phyloP scores from a whole-genome alignment of 371 early-diverging fungal genomes.

The Mucor lusitanicus region DNA sequence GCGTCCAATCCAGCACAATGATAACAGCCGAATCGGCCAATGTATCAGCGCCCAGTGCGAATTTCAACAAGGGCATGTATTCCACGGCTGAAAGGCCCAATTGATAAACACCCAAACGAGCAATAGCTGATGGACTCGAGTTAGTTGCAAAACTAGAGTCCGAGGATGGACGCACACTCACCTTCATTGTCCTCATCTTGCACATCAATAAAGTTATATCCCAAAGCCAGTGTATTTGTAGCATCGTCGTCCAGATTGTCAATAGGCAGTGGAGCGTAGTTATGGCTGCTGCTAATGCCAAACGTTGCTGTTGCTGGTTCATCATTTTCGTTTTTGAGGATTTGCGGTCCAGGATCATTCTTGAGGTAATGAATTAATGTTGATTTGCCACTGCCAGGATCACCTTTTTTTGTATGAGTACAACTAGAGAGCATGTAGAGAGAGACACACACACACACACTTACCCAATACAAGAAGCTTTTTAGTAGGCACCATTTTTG shows the following conservation, averaged over 20 bases:
- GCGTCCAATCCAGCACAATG: conserved; percentile 89
- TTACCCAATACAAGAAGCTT: conserved; percentile 72
- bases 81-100: conserved; percentile 74
- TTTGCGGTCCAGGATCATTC: conserved; percentile 59
- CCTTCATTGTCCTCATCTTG: conserved; percentile 85
- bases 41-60: conserved; percentile 72
- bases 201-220: conserved; percentile 83
- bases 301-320: conserved; percentile 38
- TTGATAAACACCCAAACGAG: conserved; percentile 86
- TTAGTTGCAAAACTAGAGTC: no score
- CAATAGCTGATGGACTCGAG: conserved; percentile 55
- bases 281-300: conserved; percentile 41
- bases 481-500: conserved; percentile 69
- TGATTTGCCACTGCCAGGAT: conserved; percentile 76
- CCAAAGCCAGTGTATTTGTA: conserved; percentile 78
- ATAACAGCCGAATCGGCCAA: conserved; percentile 71
- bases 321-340: conserved; percentile 41
- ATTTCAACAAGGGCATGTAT: conserved; percentile 74
- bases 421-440: background rate
- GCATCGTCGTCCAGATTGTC: conserved; percentile 62
- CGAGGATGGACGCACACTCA: conserved; percentile 13
- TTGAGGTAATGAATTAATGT: conserved; percentile 70
- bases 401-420: conserved; percentile 42
- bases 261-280: conserved; percentile 44
- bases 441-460: no score